Evolutionary conservation across 139 green algal genomes (phyloP).

Genomic region (Chlorella sp.): DNA sequence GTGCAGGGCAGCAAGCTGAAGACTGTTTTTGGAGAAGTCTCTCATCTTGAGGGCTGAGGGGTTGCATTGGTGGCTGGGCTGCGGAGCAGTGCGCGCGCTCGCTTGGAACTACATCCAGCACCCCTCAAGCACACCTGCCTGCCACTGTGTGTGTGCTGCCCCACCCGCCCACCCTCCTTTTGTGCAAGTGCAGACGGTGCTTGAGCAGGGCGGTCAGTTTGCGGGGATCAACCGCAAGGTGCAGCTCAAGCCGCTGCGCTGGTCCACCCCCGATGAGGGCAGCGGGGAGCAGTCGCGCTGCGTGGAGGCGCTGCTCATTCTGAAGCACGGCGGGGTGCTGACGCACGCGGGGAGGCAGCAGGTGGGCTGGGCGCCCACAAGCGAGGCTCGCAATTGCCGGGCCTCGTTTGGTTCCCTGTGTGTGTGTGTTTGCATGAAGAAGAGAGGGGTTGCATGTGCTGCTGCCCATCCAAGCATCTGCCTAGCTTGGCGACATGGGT

Average conservation of each 20-base stretch:
- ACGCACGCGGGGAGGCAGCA: slow-evolving; percentile 90
- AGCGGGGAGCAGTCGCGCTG: slow-evolving; percentile 36
- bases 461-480: no score
- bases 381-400: background rate
- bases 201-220: slow-evolving; percentile 86
- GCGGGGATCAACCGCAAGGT: slow-evolving; percentile 98
- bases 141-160: background rate
- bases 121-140: background rate
- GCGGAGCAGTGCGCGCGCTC: no score
- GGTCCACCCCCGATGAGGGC: slow-evolving; percentile 43
- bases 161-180: background rate
- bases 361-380: slow-evolving; percentile 17
- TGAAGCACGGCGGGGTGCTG: slow-evolving; percentile 90
- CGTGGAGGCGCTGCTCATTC: slow-evolving; percentile 75
- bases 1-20: no score
- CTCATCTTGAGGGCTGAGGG: no score
- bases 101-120: no score
- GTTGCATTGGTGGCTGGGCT: no score
- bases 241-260: slow-evolving; percentile 92
- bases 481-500: no score
- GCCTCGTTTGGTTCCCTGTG: background rate
- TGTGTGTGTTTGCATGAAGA: background rate
- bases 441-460: no score
- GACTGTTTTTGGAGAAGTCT: no score
- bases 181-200: slow-evolving; percentile 73